Percentiles rank a stretch among this genome's conserved stretches.
phyloP scores from a whole-genome alignment of 2,329 filamentous ascomycete genomes.

The Claviceps digitariae region DNA sequence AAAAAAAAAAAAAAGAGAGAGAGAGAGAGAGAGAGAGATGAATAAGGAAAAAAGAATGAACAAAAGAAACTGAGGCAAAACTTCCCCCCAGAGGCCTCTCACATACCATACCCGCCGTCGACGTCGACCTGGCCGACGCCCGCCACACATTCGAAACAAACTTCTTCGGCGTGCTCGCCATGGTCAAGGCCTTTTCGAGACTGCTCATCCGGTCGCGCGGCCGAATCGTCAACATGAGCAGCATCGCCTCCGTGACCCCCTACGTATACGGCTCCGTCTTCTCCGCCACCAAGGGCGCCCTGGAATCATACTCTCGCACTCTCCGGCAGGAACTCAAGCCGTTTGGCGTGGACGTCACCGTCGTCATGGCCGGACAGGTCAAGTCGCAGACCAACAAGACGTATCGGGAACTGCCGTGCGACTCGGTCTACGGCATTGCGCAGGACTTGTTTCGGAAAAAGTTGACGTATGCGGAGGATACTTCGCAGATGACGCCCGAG shows the following conservation, averaged over 20 bases:
- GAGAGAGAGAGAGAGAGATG: too few species aligned
- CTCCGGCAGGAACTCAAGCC: background rate
- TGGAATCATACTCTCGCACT: background rate
- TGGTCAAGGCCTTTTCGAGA: background rate
- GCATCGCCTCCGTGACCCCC: background rate
- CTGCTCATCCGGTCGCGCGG: background rate
- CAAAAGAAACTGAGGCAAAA: background rate
- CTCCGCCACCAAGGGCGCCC: background rate
- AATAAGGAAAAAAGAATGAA: background rate
- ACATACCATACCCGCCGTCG: background rate
- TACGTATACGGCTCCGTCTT: slow-evolving; percentile 1
- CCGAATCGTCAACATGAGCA: background rate
- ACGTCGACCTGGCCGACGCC: background rate
- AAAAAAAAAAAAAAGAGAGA: too few species aligned
- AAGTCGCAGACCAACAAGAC: background rate
- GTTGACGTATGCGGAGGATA: background rate
- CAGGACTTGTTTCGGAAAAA: background rate
- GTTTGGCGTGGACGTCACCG: background rate
- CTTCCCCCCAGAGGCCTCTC: background rate
- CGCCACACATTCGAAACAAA: background rate
- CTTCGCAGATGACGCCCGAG: background rate
- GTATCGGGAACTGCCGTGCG: background rate
- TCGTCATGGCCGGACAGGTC: background rate
- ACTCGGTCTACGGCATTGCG: background rate
- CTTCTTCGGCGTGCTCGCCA: background rate